Base-by-base conservation (phyloP, 805 yeast species). In the Komagataella pastoris region DNA sequence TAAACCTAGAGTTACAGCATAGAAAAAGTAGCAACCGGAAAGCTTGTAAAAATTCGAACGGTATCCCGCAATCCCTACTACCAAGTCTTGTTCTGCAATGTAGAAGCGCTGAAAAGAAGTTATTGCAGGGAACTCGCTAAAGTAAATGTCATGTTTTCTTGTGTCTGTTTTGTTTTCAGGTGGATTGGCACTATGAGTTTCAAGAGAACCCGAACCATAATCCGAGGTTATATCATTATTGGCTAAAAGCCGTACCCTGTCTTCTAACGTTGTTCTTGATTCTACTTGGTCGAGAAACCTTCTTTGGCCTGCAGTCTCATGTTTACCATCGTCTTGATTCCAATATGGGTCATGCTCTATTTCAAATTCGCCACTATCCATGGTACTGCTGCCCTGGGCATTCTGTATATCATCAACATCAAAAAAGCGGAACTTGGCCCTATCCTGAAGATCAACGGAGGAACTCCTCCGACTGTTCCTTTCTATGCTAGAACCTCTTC, bases 21-120 rank as follows among this genome's bases (percentile, higher is more conserved):
- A 83, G 2, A 85, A 53, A 0, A 76, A 12, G 54, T 77, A 75
- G 62, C 83, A 89, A 0, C 75, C 14, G 0, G 68, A 45, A 3
- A 66, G 59, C 54, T 81, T 77, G 56, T 73, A 51, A 49, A 61
- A 61, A 10, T 82, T 76, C 14, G 81, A 77, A 51, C 66, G 66
- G 65, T 87, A 93, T 3, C 98, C 98, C 0, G 97, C 99, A 55
- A 93, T 85, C 55, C 96, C 97, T 54, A 93, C 78, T 10, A 91
- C 91, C 60, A 93, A 71, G 69, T 93, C 99, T 63, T 93, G 99
- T 64, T 93, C 98, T 0, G 97, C 90, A 55, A 93, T 77, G 65
- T 91, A 93, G 65, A 86, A 88, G 53, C 97, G 74, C 66, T 93
- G 99, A 57, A 73, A 75, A 52, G 69, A 70, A 49, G 74, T 65